Conservation (phyloP, 306 rosid species). For the Gastrolobium bilobum region DNA sequence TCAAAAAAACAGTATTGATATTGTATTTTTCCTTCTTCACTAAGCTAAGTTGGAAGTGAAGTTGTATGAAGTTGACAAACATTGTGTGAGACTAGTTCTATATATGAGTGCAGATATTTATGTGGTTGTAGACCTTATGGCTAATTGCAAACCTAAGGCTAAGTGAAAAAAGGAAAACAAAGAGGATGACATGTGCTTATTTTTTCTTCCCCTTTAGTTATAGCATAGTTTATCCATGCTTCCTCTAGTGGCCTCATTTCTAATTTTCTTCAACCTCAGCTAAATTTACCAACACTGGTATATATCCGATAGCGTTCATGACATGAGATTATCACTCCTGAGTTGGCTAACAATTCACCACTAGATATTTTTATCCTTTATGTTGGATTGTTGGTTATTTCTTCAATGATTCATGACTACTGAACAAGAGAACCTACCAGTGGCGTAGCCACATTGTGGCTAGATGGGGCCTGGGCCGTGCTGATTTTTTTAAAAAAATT, state of each 20-base stretch:
- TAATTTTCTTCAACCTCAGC: background rate
- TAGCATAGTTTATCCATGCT: background rate
- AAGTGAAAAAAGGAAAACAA: background rate
- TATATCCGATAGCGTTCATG: background rate
- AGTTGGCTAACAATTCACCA: background rate
- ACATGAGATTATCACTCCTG: background rate
- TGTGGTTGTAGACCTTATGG: background rate
- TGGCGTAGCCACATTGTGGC: too few species aligned
- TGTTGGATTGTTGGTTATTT: background rate
- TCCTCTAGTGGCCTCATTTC: background rate
- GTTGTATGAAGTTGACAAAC: background rate
- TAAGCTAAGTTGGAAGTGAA: background rate
- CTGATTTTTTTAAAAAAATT: too few species aligned
- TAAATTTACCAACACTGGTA: background rate
- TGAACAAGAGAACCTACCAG: background rate
- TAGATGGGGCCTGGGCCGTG: too few species aligned
- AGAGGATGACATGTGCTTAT: background rate
- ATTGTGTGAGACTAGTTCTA: background rate
- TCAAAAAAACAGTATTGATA: background rate
- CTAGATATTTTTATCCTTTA: background rate
- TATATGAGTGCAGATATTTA: background rate
- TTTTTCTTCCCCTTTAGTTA: background rate
- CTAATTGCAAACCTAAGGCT: background rate
- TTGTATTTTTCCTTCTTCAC: background rate
- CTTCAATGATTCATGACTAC: conserved; percentile 14